Conservation (phyloP, 1,284 basidiomycete species). For the Xanthoconium separans region DNA sequence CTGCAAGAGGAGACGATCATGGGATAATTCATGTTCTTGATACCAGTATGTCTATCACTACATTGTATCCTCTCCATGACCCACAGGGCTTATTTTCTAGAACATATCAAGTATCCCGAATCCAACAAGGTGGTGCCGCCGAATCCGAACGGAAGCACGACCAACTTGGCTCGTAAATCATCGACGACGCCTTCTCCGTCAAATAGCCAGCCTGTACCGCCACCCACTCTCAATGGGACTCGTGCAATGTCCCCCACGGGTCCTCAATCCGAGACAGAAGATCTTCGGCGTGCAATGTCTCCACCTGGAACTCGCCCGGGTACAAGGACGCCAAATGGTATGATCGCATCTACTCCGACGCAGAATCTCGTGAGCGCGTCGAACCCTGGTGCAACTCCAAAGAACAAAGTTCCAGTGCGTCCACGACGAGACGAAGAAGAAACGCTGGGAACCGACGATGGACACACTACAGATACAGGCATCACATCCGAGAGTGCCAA, state of each 20-base stretch:
- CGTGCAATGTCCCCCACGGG: conserved; percentile 59
- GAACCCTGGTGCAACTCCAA: conserved; percentile 31
- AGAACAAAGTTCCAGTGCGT: conserved; percentile 55
- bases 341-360: conserved; percentile 30
- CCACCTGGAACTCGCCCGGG: conserved; percentile 45
- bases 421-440: conserved; percentile 71
- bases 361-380: conserved; percentile 13
- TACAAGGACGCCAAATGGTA: conserved; percentile 45
- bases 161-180: conserved; percentile 37
- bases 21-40: conserved; percentile 87
- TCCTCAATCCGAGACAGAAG: conserved; percentile 48
- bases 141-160: conserved; percentile 33
- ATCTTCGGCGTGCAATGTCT: conserved; percentile 64
- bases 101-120: conserved; percentile 94
- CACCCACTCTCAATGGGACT: conserved; percentile 35
- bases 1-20: conserved; percentile 77
- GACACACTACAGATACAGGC: conserved; percentile 44
- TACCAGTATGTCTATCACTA: conserved; percentile 67
- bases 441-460: conserved; percentile 49
- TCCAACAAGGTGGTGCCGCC: conserved; percentile 50
- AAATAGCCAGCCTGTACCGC: conserved; percentile 20
- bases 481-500: conserved; percentile 34
- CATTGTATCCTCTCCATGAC: background rate
- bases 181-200: conserved; percentile 38
- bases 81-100: conserved; percentile 34